A percentile compares a stretch with the other conserved stretches of the same genome.
Conservation (phyloP, 1,284 basidiomycete species). For the Cystobasidiaceae sp. region DNA sequence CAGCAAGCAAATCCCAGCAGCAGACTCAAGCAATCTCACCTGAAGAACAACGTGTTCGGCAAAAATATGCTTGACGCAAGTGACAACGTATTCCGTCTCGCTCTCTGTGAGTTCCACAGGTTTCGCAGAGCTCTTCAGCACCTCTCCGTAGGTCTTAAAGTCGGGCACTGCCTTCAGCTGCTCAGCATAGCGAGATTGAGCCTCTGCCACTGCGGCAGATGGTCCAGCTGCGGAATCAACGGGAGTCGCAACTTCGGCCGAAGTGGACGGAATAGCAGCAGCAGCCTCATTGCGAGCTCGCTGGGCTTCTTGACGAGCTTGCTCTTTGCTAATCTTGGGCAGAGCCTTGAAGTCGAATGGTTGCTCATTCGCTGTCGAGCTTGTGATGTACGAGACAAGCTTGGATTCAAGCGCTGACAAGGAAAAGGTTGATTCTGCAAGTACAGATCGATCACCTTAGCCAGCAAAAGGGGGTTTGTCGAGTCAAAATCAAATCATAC, state of each 20-base stretch:
- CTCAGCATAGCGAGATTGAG: conserved; percentile 75
- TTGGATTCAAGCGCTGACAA: conserved; percentile 77
- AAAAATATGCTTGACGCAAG: conserved; percentile 95
- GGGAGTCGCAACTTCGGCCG: conserved; percentile 18
- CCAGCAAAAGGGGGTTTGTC: no score
- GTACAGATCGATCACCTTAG: conserved; percentile 21
- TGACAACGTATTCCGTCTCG: conserved; percentile 97
- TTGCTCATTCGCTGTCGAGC: conserved; percentile 59
- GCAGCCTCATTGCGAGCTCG: conserved; percentile 48
- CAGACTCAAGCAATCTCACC: conserved; percentile 52
- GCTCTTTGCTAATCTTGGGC: conserved; percentile 84
- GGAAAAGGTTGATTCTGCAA: conserved; percentile 81
- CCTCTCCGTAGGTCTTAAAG: conserved; percentile 74
- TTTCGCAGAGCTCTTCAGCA: conserved; percentile 79
- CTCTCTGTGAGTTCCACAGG: conserved; percentile 84
- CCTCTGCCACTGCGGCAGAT: conserved; percentile 69
- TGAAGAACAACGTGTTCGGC: conserved; percentile 94
- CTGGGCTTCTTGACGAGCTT: conserved; percentile 76
- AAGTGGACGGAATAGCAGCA: conserved; percentile 3
- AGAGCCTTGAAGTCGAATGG: conserved; percentile 76
- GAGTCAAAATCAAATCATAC: conserved; percentile 54
- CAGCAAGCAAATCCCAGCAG: neutral
- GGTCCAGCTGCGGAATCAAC: conserved; percentile 53
- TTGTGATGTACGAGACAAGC: conserved; percentile 81
- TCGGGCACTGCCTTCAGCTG: conserved; percentile 84